phyloP scores from a whole-genome alignment of 2,329 filamentous ascomycete genomes.

The Huntiella moniliformis region DNA sequence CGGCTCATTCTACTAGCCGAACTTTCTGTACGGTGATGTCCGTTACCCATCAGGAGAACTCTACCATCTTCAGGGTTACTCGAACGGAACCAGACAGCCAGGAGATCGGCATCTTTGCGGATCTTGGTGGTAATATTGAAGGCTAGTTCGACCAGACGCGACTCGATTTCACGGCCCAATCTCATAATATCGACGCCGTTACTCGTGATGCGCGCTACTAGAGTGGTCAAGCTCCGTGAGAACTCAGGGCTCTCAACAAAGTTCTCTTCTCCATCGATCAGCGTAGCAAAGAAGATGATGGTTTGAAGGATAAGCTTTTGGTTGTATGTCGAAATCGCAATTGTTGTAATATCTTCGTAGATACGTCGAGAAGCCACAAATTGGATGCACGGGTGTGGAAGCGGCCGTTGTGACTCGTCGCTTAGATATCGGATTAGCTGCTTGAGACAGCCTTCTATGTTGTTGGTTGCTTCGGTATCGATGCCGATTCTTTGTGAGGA shows the following conservation, averaged over 20 bases:
- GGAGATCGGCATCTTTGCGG: constrained; percentile 64
- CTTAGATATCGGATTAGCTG: constrained; percentile 54
- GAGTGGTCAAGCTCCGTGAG: constrained; percentile 68
- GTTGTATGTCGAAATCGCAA: constrained; percentile 68
- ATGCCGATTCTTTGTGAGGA: constrained; percentile 39
- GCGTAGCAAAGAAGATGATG: constrained; percentile 69
- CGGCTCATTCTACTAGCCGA: constrained; percentile 7
- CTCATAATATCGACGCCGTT: constrained; percentile 42
- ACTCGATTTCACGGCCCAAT: constrained; percentile 66
- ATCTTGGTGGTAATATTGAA: constrained; percentile 98
- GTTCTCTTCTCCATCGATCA: constrained; percentile 91
- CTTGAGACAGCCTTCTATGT: constrained; percentile 42
- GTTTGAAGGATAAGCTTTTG: constrained; percentile 72
- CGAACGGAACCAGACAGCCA: constrained; percentile 80
- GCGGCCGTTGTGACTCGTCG: constrained; percentile 73
- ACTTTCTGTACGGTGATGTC: constrained; percentile 13
- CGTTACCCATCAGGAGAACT: not conserved
- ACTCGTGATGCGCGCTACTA: constrained; percentile 62
- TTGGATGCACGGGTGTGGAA: constrained; percentile 78
- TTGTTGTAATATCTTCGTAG: constrained; percentile 75
- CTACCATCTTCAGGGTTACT: constrained; percentile 18
- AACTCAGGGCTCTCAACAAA: constrained; percentile 78
- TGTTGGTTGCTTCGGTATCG: constrained; percentile 43
- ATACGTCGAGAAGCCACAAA: constrained; percentile 76
- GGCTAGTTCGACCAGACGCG: constrained; percentile 73